A percentile compares a stretch with the other conserved stretches of the same genome.
Evolutionary conservation across 179 eudicot species (phyloP).

Genomic region (Kewa caespitosa): DNA sequence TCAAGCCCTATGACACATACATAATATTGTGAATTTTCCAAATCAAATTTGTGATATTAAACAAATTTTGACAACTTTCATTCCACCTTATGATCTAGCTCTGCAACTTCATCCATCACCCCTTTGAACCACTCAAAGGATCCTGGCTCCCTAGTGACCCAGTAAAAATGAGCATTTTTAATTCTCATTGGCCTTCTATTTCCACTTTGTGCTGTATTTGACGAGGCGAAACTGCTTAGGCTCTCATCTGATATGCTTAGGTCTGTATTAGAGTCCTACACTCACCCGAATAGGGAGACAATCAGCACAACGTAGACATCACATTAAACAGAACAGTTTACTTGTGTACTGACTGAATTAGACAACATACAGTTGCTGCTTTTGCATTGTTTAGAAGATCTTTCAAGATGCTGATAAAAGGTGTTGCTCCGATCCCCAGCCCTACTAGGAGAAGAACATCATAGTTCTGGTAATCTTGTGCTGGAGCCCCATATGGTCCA

Average conservation of each 20-base stretch:
- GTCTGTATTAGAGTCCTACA: conserved; percentile 74
- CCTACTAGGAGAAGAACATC: conserved; percentile 93
- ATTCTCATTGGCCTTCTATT: conserved; percentile 60
- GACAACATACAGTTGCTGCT: conserved; percentile 45
- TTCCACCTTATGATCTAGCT: conserved; percentile 89
- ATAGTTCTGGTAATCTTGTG: conserved; percentile 90
- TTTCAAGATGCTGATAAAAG: conserved; percentile 84
- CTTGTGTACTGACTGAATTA: not conserved
- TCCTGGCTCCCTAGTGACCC: conserved; percentile 87
- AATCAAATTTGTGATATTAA: not conserved
- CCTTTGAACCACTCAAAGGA: conserved; percentile 97
- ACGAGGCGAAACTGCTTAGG: conserved; percentile 65
- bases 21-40: no score
- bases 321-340: not conserved
- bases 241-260: conserved; percentile 76
- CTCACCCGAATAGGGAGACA: not conserved
- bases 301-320: not conserved
- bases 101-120: conserved; percentile 89
- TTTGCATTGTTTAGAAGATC: conserved; percentile 75
- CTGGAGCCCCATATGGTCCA: conserved; percentile 98
- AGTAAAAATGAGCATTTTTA: conserved; percentile 78
- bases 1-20: conserved; percentile 92
- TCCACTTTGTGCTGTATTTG: conserved; percentile 44
- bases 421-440: conserved; percentile 97
- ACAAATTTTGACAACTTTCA: not conserved